Conservation (phyloP, 352 stramenopile genomes). For the Pythium periplocum region DNA sequence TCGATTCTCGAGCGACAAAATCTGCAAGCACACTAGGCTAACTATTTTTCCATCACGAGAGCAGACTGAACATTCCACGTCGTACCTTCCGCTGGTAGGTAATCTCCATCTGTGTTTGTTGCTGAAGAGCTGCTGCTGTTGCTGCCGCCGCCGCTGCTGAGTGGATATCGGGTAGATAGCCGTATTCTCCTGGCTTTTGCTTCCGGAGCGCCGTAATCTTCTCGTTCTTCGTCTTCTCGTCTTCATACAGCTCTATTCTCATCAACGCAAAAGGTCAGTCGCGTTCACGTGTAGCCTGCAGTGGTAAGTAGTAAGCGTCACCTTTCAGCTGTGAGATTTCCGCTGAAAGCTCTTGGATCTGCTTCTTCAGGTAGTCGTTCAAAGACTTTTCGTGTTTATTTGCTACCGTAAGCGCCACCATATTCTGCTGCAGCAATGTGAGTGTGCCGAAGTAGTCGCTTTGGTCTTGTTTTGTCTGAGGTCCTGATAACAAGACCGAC, state of each 20-base stretch:
- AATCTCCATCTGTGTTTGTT: constrained; percentile 64
- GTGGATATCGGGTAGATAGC: constrained; percentile 43
- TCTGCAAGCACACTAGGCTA: constrained; percentile 16
- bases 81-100: constrained; percentile 60
- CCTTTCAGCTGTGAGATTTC: too few species aligned
- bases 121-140: constrained; percentile 38
- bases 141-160: constrained; percentile 12
- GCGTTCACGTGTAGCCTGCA: too few species aligned
- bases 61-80: not conserved
- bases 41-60: not conserved
- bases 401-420: constrained; percentile 27
- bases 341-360: constrained; percentile 30
- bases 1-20: constrained; percentile 53
- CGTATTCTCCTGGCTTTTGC: constrained; percentile 16
- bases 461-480: constrained; percentile 20
- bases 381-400: constrained; percentile 48
- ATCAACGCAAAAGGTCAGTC: not conserved
- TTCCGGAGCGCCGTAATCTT: constrained; percentile 25
- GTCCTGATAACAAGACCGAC: constrained; percentile 16
- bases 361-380: constrained; percentile 29
- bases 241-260: constrained; percentile 31
- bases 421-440: constrained; percentile 40
- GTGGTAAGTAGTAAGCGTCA: too few species aligned
- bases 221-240: constrained; percentile 46
- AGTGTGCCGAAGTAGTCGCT: constrained; percentile 25